These are phyloP conservation scores for Rhodotorula diobovata DNA, from an alignment of 768 basidiomycete genomes.

Conservation along the genomic window DNA sequence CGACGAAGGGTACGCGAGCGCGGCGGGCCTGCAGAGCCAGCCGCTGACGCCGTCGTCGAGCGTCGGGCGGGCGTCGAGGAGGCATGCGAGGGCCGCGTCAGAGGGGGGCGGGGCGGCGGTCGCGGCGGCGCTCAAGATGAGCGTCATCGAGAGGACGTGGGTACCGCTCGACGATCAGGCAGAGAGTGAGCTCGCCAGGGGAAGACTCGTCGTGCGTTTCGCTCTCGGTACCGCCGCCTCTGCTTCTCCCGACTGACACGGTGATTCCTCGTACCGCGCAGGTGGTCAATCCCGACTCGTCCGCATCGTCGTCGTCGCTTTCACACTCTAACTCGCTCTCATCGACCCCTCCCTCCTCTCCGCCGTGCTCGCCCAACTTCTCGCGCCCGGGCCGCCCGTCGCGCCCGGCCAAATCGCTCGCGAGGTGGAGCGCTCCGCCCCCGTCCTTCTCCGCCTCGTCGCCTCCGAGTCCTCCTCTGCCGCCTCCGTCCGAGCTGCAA, in stretches of 20 bases:
- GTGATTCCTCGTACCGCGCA: neutral
- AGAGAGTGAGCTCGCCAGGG: neutral
- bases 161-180: neutral
- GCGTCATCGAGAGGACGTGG: neutral
- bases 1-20: neutral
- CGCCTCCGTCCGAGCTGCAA: neutral
- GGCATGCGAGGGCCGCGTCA: neutral
- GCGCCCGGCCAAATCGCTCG: neutral
- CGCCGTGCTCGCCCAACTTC: neutral
- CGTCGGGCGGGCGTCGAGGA: neutral
- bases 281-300: neutral
- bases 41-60: too few species aligned
- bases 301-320: neutral
- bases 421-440: neutral
- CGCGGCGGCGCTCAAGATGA: neutral
- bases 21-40: neutral
- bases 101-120: neutral
- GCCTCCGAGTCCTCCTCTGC: neutral
- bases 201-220: neutral
- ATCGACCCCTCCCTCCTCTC: neutral
- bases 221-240: too few species aligned
- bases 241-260: neutral
- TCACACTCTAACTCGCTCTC: neutral
- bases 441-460: neutral
- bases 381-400: neutral